Evolutionary conservation across 148 eudicot genomes (phyloP).

Genomic region (Diospyros kaki): DNA sequence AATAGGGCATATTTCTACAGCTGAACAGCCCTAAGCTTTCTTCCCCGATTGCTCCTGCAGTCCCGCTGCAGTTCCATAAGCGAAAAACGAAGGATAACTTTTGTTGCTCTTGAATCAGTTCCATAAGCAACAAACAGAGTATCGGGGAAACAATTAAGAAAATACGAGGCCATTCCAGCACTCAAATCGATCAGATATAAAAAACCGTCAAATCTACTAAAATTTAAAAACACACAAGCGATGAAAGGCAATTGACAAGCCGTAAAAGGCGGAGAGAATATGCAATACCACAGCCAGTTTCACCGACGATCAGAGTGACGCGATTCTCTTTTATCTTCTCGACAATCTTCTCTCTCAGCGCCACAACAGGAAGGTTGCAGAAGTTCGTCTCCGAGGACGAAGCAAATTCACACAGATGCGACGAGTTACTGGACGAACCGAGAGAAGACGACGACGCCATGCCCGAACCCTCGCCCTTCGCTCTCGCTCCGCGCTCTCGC

Average conservation of each 20-base stretch:
- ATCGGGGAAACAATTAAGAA: not conserved
- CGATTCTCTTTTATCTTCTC: conserved; percentile 80
- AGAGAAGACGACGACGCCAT: conserved; percentile 42
- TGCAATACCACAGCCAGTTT: conserved; percentile 84
- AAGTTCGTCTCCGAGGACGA: conserved; percentile 30
- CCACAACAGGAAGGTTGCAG: conserved; percentile 52
- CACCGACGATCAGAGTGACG: conserved; percentile 89
- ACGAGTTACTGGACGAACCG: conserved; percentile 20
- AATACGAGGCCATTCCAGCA: not conserved
- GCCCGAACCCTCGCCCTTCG: conserved; percentile 6
- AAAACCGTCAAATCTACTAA: too few relatives aligned
- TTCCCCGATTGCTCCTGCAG: not conserved
- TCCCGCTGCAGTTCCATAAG: not conserved
- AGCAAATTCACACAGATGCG: conserved; percentile 10
- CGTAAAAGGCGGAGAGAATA: not conserved
- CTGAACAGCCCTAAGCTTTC: too few relatives aligned
- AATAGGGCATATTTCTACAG: too few relatives aligned
- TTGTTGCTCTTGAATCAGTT: not conserved
- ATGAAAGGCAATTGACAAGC: not conserved
- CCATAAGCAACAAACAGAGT: not conserved
- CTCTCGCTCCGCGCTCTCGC: not conserved
- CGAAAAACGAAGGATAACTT: too few relatives aligned
- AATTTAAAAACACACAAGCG: too few relatives aligned
- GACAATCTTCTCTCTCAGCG: conserved; percentile 59
- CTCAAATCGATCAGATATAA: not conserved